Percentiles rank a stretch among this genome's conserved stretches.
Evolutionary conservation across 352 stramenopile species (phyloP).

Genomic region (Vaucheria bursata): DNA sequence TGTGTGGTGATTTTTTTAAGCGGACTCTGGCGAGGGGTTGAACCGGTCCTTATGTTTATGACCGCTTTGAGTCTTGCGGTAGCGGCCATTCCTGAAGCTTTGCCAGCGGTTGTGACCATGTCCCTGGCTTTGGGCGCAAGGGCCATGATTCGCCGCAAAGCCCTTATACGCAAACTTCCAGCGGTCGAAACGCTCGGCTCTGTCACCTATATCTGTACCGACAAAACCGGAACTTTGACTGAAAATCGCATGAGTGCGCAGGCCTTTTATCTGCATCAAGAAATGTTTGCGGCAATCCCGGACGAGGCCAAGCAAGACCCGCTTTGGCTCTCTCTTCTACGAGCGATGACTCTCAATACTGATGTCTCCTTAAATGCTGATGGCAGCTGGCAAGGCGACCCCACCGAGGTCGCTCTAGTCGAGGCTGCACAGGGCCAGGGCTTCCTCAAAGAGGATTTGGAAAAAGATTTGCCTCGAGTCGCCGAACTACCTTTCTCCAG

Average conservation of each 20-base stretch:
- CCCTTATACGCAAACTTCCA: slow-evolving; percentile 90
- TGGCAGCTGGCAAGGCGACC: neutral
- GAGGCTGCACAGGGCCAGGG: neutral
- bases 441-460: neutral
- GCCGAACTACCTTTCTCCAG: neutral
- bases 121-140: slow-evolving; percentile 84
- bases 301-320: neutral
- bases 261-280: neutral
- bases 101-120: slow-evolving; percentile 89
- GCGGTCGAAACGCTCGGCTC: slow-evolving; percentile 92
- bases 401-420: neutral
- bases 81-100: slow-evolving; percentile 60
- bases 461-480: neutral
- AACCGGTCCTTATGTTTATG: neutral
- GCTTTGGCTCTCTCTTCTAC: neutral
- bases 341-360: neutral
- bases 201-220: slow-evolving; percentile 58
- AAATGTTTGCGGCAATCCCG: neutral
- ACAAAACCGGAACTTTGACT: slow-evolving; percentile 89
- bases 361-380: too few species aligned
- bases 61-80: neutral
- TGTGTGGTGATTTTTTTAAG: neutral
- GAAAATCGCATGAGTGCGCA: slow-evolving; percentile 87
- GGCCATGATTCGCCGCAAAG: slow-evolving; percentile 83
- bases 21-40: neutral